These are phyloP conservation scores for Beauveria bassiana DNA, from an alignment of 2,329 filamentous ascomycete genomes.

Conservation along the genomic window DNA sequence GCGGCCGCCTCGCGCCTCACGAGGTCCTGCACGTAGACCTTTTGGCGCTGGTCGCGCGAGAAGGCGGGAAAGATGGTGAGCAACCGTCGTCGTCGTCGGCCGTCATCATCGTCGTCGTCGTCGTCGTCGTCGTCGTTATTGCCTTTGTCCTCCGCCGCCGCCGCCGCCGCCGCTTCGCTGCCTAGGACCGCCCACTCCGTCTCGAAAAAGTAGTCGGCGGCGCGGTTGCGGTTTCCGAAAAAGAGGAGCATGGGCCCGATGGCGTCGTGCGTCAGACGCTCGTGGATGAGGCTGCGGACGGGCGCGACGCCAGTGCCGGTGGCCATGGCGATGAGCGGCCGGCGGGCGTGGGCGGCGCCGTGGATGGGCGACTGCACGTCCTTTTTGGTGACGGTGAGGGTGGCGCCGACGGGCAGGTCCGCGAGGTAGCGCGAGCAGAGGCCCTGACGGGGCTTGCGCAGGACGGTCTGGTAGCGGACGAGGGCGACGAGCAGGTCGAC, in stretches of 20 bases:
- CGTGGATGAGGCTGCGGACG: conserved; percentile 70
- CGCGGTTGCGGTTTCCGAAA: conserved; percentile 72
- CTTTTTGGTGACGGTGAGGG: conserved; percentile 52
- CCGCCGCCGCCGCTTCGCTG: not conserved
- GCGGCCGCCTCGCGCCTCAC: conserved; percentile 35
- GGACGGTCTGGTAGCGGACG: conserved; percentile 84
- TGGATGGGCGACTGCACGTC: conserved; percentile 36
- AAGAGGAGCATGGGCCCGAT: conserved; percentile 53
- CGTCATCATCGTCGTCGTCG: too few species aligned
- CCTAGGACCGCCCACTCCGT: conserved; percentile 57
- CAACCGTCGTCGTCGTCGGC: not conserved
- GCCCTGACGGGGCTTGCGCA: conserved; percentile 75
- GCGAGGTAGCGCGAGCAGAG: conserved; percentile 85
- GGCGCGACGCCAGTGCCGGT: conserved; percentile 85
- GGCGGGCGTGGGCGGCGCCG: conserved; percentile 26
- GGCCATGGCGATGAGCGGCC: conserved; percentile 68
- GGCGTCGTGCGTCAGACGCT: conserved; percentile 41
- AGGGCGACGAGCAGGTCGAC: conserved; percentile 77
- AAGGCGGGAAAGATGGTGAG: conserved; percentile 38
- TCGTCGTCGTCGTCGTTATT: not conserved
- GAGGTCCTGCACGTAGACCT: conserved; percentile 50
- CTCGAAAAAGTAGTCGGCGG: conserved; percentile 73
- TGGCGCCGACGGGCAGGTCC: conserved; percentile 48
- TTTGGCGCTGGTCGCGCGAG: conserved; percentile 38
- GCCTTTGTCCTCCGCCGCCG: not conserved